These are phyloP conservation scores for Ophiocordyceps camponoti-floridani DNA, from an alignment of 2,329 filamentous ascomycete genomes.

Conservation along the genomic window DNA sequence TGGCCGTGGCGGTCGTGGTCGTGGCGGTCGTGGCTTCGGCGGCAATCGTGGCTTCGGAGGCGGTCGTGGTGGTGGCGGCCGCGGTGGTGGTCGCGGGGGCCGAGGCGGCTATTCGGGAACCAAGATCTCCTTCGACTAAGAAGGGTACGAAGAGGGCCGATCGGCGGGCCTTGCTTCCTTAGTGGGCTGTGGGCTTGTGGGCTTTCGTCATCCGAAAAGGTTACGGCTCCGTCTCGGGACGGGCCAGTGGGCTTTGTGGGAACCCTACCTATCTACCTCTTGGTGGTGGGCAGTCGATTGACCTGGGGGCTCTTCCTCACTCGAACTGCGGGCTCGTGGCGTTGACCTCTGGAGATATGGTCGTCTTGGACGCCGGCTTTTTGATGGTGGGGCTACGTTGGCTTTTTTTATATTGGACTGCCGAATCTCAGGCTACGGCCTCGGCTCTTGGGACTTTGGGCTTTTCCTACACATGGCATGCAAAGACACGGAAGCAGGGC, in stretches of 20 bases:
- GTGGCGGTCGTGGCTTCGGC: conserved; percentile 30
- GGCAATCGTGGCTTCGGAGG: conserved; percentile 32
- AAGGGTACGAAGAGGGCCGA: conserved; percentile 22
- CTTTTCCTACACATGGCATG: conserved; percentile 7
- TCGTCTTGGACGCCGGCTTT: conserved; percentile 10
- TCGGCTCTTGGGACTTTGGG: conserved; percentile 2
- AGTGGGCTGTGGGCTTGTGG: conserved; percentile 27
- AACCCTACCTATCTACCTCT: conserved; percentile 19
- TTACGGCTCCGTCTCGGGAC: conserved; percentile 13
- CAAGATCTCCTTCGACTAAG: conserved; percentile 54
- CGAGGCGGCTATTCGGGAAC: conserved; percentile 40
- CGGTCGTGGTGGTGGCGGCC: conserved; percentile 32
- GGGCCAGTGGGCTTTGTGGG: conserved; percentile 34
- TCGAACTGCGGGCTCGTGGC: conserved; percentile 21
- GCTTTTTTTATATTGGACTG: background rate
- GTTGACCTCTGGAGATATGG: background rate
- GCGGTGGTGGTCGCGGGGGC: conserved; percentile 33
- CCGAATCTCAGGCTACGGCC: background rate
- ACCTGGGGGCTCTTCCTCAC: conserved; percentile 33
- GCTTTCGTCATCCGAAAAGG: conserved; percentile 34
- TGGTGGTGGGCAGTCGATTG: conserved; percentile 23
- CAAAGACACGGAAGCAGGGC: conserved; percentile 12
- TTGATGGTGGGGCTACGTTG: conserved; percentile 12
- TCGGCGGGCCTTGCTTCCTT: conserved; percentile 21
- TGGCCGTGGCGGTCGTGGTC: conserved; percentile 23